These are phyloP conservation scores for Theobroma grandiflorum DNA, from an alignment of 441 rosid genomes.

Conservation along the genomic window DNA sequence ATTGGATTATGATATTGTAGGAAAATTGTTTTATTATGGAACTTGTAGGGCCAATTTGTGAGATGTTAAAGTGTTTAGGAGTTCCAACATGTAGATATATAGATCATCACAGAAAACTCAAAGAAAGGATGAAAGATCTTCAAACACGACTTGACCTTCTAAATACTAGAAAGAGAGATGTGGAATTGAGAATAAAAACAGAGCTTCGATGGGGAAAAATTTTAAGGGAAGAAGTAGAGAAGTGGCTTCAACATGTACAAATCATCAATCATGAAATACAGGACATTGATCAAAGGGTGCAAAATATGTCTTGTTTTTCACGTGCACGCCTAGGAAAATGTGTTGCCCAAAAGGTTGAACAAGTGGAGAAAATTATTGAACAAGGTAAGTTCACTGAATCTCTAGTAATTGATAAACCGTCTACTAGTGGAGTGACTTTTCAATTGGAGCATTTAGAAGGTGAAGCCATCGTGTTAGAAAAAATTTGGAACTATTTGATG, in stretches of 20 bases:
- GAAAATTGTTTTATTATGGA: not conserved
- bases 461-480: not conserved
- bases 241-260: not conserved
- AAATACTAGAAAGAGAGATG: not conserved
- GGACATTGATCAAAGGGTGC: not conserved
- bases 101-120: not conserved
- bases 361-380: not conserved
- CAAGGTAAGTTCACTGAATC: not conserved
- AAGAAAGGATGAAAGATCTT: not conserved
- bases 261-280: not conserved
- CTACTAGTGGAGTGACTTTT: not conserved
- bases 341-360: not conserved
- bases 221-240: not conserved
- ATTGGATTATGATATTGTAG: not conserved
- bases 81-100: not conserved
- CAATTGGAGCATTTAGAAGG: not conserved
- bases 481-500: constrained; percentile 25
- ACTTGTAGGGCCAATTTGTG: not conserved
- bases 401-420: not conserved
- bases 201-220: not conserved
- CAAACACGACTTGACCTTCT: not conserved
- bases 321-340: not conserved
- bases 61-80: not conserved
- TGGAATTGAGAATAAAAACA: not conserved
- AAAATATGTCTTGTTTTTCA: not conserved